Evolutionary conservation across 257 asterid species (phyloP).

Genomic region (Apocynum venetum): DNA sequence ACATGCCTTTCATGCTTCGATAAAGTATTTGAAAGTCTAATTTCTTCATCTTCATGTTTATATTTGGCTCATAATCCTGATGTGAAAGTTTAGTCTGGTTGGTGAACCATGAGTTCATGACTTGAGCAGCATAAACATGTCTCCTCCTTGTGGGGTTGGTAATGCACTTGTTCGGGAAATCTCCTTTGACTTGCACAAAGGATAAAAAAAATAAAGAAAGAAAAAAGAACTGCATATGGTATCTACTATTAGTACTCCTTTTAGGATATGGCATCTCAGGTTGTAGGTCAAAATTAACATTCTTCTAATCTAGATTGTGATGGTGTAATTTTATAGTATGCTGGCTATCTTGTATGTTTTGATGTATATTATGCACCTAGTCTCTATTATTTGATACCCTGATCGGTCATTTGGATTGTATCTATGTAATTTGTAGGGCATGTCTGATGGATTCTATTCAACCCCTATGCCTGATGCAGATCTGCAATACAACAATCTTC

Average conservation of each 20-base stretch:
- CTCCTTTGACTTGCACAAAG: background rate
- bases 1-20: background rate
- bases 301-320: background rate
- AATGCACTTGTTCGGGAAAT: background rate
- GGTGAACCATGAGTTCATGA: background rate
- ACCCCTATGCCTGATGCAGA: constrained; percentile 68
- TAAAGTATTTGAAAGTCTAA: background rate
- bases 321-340: background rate
- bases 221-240: background rate
- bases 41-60: background rate
- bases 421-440: constrained; percentile 37
- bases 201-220: background rate
- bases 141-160: background rate
- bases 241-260: background rate
- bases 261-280: background rate
- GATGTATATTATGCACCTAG: background rate
- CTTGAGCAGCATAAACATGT: background rate
- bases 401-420: background rate
- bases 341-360: background rate
- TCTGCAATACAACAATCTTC: constrained; percentile 52
- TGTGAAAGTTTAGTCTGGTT: background rate
- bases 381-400: background rate
- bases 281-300: background rate
- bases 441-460: constrained; percentile 37
- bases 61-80: background rate